Evolutionary conservation across 73 alveolate species (phyloP).

Genomic region (Tetrahymena malaccensis): DNA sequence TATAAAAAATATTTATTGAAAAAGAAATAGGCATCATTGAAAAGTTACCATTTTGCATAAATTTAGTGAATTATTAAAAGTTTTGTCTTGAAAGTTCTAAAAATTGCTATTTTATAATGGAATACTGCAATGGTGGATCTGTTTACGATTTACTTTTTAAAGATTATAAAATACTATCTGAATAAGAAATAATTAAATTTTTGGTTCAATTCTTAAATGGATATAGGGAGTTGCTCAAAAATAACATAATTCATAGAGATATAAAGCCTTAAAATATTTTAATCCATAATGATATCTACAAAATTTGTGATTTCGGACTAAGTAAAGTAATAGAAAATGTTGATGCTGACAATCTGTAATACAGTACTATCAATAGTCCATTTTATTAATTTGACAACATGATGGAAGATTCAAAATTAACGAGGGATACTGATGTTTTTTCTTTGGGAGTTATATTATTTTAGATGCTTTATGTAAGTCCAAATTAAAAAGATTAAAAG

Average conservation of each 20-base stretch:
- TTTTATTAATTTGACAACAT: not conserved
- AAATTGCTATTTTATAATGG: not conserved
- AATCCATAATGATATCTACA: not conserved
- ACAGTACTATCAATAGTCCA: not conserved
- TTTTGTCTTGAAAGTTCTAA: not conserved
- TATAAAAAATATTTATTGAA: not conserved
- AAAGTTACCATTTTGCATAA: not conserved
- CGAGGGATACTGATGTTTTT: not conserved
- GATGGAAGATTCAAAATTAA: not conserved
- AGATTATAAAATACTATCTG: not conserved
- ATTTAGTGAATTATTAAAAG: not conserved
- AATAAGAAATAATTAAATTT: not conserved
- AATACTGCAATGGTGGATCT: not conserved
- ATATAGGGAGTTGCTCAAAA: not conserved
- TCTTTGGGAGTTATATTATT: not conserved
- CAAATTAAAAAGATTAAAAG: not conserved
- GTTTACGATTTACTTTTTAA: not conserved
- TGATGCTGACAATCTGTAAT: not conserved
- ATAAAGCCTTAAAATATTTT: not conserved
- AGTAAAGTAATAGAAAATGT: not conserved
- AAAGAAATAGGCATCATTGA: not conserved
- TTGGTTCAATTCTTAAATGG: not conserved
- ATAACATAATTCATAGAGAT: not conserved
- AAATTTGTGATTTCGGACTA: not conserved
- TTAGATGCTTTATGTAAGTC: not conserved